These are phyloP conservation scores for Dipteronia dyeriana DNA, from an alignment of 345 rosid genomes.

Conservation along the genomic window DNA sequence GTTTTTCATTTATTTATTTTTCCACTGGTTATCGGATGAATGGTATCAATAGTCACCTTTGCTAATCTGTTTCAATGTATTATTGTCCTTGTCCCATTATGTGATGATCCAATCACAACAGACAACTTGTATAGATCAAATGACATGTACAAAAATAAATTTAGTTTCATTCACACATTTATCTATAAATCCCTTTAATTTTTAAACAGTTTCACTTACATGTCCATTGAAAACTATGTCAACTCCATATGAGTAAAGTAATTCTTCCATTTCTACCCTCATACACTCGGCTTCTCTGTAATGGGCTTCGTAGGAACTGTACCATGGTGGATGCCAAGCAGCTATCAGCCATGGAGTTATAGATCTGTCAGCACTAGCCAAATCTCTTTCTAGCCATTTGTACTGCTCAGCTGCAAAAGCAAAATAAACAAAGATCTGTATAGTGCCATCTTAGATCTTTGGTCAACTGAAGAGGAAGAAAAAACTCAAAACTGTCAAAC, in stretches of 20 bases:
- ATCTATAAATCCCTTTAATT: neutral
- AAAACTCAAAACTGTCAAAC: neutral
- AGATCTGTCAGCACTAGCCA: constrained; percentile 58
- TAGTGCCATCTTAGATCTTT: neutral
- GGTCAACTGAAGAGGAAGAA: constrained; percentile 1
- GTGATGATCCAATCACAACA: neutral
- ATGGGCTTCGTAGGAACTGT: constrained; percentile 76
- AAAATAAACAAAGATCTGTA: neutral
- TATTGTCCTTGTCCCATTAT: neutral
- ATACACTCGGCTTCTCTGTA: constrained; percentile 91
- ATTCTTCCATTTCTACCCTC: constrained; percentile 76
- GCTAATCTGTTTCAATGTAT: neutral
- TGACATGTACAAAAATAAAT: neutral
- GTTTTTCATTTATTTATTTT: neutral
- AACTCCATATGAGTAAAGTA: constrained; percentile 58
- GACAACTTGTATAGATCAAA: neutral
- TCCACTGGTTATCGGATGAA: no score
- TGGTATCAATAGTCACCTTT: no score
- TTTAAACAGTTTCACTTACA: constrained; percentile 36
- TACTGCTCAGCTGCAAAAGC: constrained; percentile 63
- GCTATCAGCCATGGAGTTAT: constrained; percentile 92
- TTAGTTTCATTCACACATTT: neutral
- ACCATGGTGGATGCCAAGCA: constrained; percentile 90
- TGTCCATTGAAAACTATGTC: constrained; percentile 86
- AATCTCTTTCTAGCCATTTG: constrained; percentile 78